Base-by-base conservation (phyloP, 2,329 filamentous ascomycete genomes). In the Triangularia setosa region DNA sequence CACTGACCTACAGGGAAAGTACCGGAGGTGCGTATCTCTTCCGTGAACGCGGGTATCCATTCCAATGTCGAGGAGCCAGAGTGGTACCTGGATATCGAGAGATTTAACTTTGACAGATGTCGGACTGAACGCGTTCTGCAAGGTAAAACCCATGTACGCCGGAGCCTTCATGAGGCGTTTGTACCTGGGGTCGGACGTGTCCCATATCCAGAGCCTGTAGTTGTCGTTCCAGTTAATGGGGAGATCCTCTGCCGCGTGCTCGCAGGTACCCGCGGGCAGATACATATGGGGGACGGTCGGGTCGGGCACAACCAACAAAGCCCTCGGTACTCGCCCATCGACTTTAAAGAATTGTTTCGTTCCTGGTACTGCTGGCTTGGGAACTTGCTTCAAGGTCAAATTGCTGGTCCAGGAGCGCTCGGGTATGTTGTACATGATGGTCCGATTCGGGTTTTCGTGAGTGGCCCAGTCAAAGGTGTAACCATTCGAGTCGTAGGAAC, bases 41-140 rank as follows among this genome's bases (percentile, higher is more conserved):
- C n/a, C n/a, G 59, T n/a, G n/a, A n/a, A n/a, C n/a, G n/a, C n/a
- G n/a, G n/a, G n/a, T 8, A 0, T 59, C 2, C 1, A 66, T 40
- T 2, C 30, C 63, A 2, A 66, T 54, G 58, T 57, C 64, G 16
- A 66, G 55, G 23, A 59, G 64, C 2, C 27, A 53, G 55, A 66
- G 59, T 9, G 59, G 64, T 9, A 66, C 21, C 40, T 66, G 24
- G 30, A 64, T 64, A 16, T 54, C 60, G 16, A 27, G 21, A 1
- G 44, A 48, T 1, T 33, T 12, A 44, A 14, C 21, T 25, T 35
- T 52, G 27, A 48, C 23, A 52, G 33, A 40, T 4, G 3, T 14
- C 12, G 12, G 18, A n/a, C 24, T 53, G 52, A 24, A 18, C 14
- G 23, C 52, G 16, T 25, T 55, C 23, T 28, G 23, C 52, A 55